Percentiles rank a stretch among this genome's conserved stretches.
These are phyloP conservation scores for Boechera divaricarpa DNA, from an alignment of 345 rosid genomes.

Conservation along the genomic window DNA sequence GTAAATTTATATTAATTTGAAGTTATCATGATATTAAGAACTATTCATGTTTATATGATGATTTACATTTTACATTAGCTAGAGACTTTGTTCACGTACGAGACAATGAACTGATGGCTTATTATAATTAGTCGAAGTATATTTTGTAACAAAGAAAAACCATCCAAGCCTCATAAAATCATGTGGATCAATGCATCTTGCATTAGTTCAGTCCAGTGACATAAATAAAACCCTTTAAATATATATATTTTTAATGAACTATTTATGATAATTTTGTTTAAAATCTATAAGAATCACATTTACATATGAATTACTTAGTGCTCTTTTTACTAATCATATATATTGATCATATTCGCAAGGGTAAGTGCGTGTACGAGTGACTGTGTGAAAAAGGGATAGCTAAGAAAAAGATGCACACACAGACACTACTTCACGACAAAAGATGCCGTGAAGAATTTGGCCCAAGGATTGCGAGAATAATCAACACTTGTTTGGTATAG, in stretches of 20 bases:
- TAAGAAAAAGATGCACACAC: conserved; percentile 37
- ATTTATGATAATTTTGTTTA: neutral
- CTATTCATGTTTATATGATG: neutral
- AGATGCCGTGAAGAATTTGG: conserved; percentile 44
- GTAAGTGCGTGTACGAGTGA: conserved; percentile 43
- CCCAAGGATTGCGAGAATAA: conserved; percentile 38
- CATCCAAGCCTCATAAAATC: conserved; percentile 1
- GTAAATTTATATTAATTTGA: neutral
- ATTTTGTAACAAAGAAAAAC: neutral
- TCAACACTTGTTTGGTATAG: conserved; percentile 43
- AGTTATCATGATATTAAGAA: neutral
- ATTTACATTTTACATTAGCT: neutral
- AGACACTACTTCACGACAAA: conserved; percentile 42
- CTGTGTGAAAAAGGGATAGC: conserved; percentile 14
- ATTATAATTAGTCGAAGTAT: neutral
- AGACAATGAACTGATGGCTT: neutral
- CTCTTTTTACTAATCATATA: conserved; percentile 16
- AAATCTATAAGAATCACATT: conserved; percentile 25
- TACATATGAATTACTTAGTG: conserved; percentile 28
- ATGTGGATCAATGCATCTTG: neutral
- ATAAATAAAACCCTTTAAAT: neutral
- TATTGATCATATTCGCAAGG: conserved; percentile 30
- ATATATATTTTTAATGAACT: neutral
- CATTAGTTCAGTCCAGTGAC: neutral
- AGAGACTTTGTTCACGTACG: neutral